A percentile compares a stretch with the other conserved stretches of the same genome.
Conservation (phyloP, 371 early-diverging fungal genomes). For the Mortierella sp. region DNA sequence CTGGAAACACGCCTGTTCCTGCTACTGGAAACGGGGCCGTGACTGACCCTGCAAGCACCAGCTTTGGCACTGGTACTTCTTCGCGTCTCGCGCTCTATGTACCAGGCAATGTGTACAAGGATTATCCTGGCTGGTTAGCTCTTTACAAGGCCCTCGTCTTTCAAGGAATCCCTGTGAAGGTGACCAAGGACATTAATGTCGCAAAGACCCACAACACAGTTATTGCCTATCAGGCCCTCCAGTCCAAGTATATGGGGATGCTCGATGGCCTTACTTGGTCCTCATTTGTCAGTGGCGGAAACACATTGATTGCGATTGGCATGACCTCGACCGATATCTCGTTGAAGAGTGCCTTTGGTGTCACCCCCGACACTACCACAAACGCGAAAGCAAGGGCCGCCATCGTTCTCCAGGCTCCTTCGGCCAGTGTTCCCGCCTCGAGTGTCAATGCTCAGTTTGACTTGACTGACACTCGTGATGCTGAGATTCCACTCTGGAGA, state of each 20-base stretch:
- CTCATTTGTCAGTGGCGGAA: constrained; percentile 14
- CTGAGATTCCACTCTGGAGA: constrained; percentile 19
- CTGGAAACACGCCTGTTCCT: constrained; percentile 13
- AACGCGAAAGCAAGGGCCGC: constrained; percentile 7
- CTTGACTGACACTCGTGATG: constrained; percentile 17
- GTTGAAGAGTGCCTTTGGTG: constrained; percentile 13
- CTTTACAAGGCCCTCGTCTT: constrained; percentile 33
- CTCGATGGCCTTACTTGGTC: constrained; percentile 17
- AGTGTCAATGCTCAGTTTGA: constrained; percentile 24
- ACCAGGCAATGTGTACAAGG: constrained; percentile 19
- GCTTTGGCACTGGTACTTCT: constrained; percentile 16
- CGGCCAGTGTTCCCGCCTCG: constrained; percentile 14
- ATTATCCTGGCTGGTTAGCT: constrained; percentile 31
- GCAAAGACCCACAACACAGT: constrained; percentile 14
- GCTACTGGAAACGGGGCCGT: constrained; percentile 16
- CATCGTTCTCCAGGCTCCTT: constrained; percentile 11
- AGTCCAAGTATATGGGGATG: constrained; percentile 18
- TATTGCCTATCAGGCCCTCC: constrained; percentile 22
- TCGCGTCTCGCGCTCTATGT: constrained; percentile 32
- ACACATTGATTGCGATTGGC: constrained; percentile 29
- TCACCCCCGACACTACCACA: constrained; percentile 7
- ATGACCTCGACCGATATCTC: constrained; percentile 12
- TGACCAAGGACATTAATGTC: constrained; percentile 23
- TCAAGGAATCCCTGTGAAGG: constrained; percentile 26
- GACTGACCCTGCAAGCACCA: constrained; percentile 15